Percentiles rank a stretch among this genome's conserved stretches.
phyloP scores from a whole-genome alignment of 139 green algal genomes.

The Picochlorum costavermella region DNA sequence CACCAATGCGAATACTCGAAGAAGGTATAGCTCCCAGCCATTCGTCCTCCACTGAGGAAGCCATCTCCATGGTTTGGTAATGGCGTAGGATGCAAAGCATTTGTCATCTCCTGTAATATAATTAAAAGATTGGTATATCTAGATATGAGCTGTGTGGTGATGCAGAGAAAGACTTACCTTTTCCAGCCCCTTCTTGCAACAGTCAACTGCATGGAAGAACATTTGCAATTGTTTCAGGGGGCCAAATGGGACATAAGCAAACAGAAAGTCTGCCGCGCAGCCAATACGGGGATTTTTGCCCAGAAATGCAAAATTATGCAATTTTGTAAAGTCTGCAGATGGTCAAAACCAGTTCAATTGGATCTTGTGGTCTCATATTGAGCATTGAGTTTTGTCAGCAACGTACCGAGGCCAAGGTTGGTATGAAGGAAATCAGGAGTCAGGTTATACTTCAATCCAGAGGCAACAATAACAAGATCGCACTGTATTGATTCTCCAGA shows the following conservation, averaged over 20 bases:
- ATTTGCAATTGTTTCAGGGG: slow-evolving; percentile 29
- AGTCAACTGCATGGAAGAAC: slow-evolving; percentile 18
- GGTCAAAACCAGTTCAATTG: not conserved
- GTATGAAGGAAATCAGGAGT: slow-evolving; percentile 12
- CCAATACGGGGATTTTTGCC: slow-evolving; percentile 18
- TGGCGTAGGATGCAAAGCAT: not conserved
- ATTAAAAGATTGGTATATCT: not conserved
- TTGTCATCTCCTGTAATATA: slow-evolving; percentile 1
- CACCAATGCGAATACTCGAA: slow-evolving; percentile 7
- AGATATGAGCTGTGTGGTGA: not conserved
- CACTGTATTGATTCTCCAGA: not conserved
- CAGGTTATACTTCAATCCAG: slow-evolving; percentile 15
- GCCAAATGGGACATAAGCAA: slow-evolving; percentile 26
- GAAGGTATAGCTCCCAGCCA: slow-evolving; percentile 10
- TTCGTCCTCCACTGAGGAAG: slow-evolving; percentile 7
- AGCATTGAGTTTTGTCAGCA: too few species aligned
- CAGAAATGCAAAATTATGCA: slow-evolving; percentile 32
- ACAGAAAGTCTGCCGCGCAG: slow-evolving; percentile 25
- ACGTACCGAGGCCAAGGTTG: too few species aligned
- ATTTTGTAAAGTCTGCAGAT: slow-evolving; percentile 10
- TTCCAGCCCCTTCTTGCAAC: slow-evolving; percentile 6
- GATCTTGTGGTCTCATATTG: too few species aligned
- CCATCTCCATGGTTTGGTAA: slow-evolving; percentile 4
- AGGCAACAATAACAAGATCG: slow-evolving; percentile 17
- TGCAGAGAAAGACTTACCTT: not conserved